These are phyloP conservation scores for Mycena polygramma DNA, from an alignment of 768 basidiomycete species.

Conservation along the genomic window DNA sequence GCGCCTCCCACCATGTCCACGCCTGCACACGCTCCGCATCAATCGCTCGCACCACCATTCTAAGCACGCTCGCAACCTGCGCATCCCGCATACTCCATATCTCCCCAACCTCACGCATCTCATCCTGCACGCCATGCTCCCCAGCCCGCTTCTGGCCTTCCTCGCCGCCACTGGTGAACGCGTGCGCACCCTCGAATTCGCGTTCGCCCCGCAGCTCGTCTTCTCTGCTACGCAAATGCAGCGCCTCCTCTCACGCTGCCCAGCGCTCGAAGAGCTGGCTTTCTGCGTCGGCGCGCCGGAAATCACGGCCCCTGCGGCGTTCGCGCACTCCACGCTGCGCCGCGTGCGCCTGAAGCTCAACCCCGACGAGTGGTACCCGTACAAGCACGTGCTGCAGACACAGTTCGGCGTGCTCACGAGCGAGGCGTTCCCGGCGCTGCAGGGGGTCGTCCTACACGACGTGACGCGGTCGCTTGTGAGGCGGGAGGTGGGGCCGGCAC, in stretches of 20 bases:
- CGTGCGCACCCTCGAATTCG: slow-evolving; percentile 31
- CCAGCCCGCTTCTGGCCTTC: slow-evolving; percentile 20
- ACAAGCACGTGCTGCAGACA: neutral
- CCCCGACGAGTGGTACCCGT: slow-evolving; percentile 28
- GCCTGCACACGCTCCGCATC: slow-evolving; percentile 24
- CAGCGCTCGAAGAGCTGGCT: slow-evolving; percentile 16
- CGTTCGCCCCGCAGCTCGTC: slow-evolving; percentile 29
- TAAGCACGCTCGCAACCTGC: neutral
- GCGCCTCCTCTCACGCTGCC: slow-evolving; percentile 21
- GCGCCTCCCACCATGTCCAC: neutral
- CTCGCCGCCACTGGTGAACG: slow-evolving; percentile 7
- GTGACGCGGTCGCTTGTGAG: neutral
- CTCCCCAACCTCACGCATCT: slow-evolving; percentile 18
- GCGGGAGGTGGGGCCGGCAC: slow-evolving; percentile 1
- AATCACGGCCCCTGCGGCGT: slow-evolving; percentile 8
- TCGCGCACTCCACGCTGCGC: neutral
- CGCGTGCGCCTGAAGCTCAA: slow-evolving; percentile 29
- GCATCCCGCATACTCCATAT: neutral
- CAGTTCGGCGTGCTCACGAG: slow-evolving; percentile 15
- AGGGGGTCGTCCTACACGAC: slow-evolving; percentile 23
- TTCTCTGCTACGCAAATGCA: slow-evolving; percentile 28
- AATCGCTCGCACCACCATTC: slow-evolving; percentile 30
- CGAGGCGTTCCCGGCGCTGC: slow-evolving; percentile 7
- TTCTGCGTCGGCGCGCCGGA: slow-evolving; percentile 32
- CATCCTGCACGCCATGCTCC: slow-evolving; percentile 29